Percentiles rank a stretch among this genome's conserved stretches.
phyloP scores from a whole-genome alignment of 2,329 filamentous ascomycete species.

The Mycosphaerella arachidis region DNA sequence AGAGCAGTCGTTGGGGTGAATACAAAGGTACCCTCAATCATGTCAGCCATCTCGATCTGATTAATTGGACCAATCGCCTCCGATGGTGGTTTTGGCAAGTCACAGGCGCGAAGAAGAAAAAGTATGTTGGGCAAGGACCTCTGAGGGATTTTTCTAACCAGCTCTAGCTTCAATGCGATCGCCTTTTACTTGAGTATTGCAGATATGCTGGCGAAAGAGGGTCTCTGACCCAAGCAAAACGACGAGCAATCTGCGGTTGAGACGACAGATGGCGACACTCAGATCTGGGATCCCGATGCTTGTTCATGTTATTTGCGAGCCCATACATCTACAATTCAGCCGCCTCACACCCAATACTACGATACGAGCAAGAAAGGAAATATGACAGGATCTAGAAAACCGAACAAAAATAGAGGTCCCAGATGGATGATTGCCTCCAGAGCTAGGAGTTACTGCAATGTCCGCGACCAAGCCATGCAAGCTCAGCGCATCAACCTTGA shows the following conservation, averaged over 20 bases:
- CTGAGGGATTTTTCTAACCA: slow-evolving; percentile 10
- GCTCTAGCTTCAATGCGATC: slow-evolving; percentile 58
- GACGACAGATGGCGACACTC: not conserved
- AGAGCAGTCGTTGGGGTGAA: slow-evolving; percentile 56
- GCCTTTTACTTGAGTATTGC: slow-evolving; percentile 62
- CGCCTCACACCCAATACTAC: not conserved
- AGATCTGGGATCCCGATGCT: not conserved
- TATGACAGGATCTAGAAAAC: not conserved
- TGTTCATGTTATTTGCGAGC: not conserved
- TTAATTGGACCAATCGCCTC: slow-evolving; percentile 62
- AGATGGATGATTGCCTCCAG: not conserved
- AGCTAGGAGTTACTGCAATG: not conserved
- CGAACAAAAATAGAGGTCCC: not conserved
- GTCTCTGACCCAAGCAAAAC: slow-evolving; percentile 24
- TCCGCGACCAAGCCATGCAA: not conserved
- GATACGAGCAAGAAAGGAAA: not conserved
- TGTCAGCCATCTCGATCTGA: slow-evolving; percentile 60
- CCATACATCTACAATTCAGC: not conserved
- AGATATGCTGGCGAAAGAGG: slow-evolving; percentile 41
- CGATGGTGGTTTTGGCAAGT: slow-evolving; percentile 56
- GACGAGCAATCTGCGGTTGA: not conserved
- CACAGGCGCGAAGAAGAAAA: slow-evolving; percentile 49
- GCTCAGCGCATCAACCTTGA: not conserved
- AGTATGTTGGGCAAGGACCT: slow-evolving; percentile 36
- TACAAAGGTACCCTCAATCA: slow-evolving; percentile 62